Conservation (phyloP, 768 basidiomycete genomes). For the Gautieria morchelliformis region DNA sequence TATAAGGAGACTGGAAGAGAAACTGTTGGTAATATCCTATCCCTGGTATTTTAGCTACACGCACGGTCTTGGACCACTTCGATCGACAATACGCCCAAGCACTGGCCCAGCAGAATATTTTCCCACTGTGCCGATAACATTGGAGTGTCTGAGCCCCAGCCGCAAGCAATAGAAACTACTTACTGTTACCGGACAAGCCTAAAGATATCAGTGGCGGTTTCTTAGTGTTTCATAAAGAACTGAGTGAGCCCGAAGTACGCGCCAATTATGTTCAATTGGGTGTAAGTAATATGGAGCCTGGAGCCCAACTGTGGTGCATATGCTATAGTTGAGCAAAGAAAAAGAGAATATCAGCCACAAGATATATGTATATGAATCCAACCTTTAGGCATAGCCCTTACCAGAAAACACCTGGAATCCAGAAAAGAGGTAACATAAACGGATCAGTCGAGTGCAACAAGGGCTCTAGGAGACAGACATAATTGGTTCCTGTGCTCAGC, state of each 20-base stretch:
- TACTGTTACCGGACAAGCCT: constrained; percentile 57
- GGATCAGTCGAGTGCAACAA: neutral
- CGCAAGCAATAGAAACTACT: constrained; percentile 14
- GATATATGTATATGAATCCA: neutral
- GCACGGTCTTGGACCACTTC: constrained; percentile 49
- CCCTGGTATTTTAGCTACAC: constrained; percentile 2
- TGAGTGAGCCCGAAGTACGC: neutral
- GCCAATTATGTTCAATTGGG: constrained; percentile 72
- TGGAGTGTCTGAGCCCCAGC: neutral
- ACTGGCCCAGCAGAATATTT: constrained; percentile 69
- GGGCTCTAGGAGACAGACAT: constrained; percentile 37
- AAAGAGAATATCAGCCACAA: neutral
- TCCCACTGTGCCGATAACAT: constrained; percentile 40
- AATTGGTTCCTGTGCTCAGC: constrained; percentile 62
- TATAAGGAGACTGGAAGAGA: constrained; percentile 39
- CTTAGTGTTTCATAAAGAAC: neutral
- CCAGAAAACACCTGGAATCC: constrained; percentile 29
- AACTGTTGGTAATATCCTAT: neutral
- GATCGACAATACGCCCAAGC: constrained; percentile 74
- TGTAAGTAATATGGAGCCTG: constrained; percentile 67
- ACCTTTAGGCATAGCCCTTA: constrained; percentile 12
- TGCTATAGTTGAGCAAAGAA: constrained; percentile 32
- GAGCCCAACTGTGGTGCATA: constrained; percentile 82
- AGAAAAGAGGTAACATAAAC: neutral
- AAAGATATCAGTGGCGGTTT: neutral